Evolutionary conservation across 2,329 filamentous ascomycete species (phyloP), one percentile per base, ranked within the genome.

Genomic region (Xylariomycetidae sp.): DNA sequence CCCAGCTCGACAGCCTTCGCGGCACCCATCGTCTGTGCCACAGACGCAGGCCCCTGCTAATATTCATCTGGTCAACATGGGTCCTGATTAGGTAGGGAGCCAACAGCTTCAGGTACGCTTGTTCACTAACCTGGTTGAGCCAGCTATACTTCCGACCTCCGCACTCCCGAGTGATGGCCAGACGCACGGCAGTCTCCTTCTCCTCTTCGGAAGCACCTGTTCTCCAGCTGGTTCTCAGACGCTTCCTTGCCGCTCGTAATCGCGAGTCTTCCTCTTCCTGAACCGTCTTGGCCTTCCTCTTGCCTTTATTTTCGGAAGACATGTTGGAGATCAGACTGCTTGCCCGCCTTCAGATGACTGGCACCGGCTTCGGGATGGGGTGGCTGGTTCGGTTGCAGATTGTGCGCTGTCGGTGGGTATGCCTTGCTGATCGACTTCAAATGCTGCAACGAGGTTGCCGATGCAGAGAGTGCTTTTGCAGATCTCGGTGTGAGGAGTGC

Each of bases 201-300:
- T 43, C 35, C 2, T 34, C 6, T 4, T 46, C 40, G 7, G 37
- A 31, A 5, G 36, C 37, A 8, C 23, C 43, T 0, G 43, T 43
- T 1, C 9, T n/a, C 33, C 35, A 44, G 7, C 6, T 9, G 8
- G 38, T 46, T 0, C 42, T 34, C 4, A 12, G 15, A 1, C 10
- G 12, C 19, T 42, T 42, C 9, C 38, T 20, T 1, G 8, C 43
- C 6, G 52, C 54, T 15, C 56, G 50, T 36, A n/a, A n/a, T n/a
- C n/a, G n/a, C n/a, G n/a, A n/a, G n/a, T n/a, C n/a, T n/a, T n/a
- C n/a, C n/a, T n/a, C n/a, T n/a, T 18, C 17, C 12, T 25, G 13
- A 4, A 31, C 19, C 23, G 18, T 32, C 19, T 30, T 29, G 25
- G 10, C 22, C 14, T 20, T 19, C 28, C 31, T 34, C 12, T 14